Evolutionary conservation across 495 filamentous ascomycete species (phyloP).

Genomic region (Penicillium taxi): DNA sequence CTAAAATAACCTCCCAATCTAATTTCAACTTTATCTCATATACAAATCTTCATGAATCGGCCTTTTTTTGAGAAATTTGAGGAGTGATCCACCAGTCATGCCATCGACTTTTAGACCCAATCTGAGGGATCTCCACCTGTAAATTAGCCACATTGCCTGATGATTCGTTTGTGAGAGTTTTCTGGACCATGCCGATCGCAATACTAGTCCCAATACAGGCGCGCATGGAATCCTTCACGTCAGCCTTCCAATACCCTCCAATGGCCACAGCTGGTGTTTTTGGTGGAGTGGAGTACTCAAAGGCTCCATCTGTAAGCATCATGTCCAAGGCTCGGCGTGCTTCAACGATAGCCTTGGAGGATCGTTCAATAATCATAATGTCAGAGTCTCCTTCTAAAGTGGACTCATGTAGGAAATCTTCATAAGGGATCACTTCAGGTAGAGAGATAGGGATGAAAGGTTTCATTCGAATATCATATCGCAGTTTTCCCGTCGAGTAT

Average conservation of each 20-base stretch:
- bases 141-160: constrained; percentile 20
- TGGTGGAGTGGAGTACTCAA: constrained; percentile 20
- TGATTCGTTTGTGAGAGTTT: constrained; percentile 22
- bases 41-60: constrained; percentile 2
- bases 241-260: constrained; percentile 51
- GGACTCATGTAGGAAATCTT: constrained; percentile 45
- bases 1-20: too few relatives aligned
- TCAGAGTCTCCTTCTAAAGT: constrained; percentile 36
- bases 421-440: constrained; percentile 61
- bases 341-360: constrained; percentile 48
- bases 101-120: constrained; percentile 46
- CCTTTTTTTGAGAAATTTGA: constrained; percentile 38
- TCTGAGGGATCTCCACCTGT: constrained; percentile 46
- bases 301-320: constrained; percentile 38
- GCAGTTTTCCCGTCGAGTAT: constrained; percentile 59
- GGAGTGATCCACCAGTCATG: constrained; percentile 78
- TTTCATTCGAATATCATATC: constrained; percentile 87
- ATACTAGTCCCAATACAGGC: constrained; percentile 62
- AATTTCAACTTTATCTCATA: too few relatives aligned
- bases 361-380: constrained; percentile 47
- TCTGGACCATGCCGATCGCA: constrained; percentile 50
- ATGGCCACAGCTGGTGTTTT: constrained; percentile 39
- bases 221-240: constrained; percentile 51
- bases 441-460: constrained; percentile 65
- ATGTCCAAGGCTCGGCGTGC: constrained; percentile 61